Base-by-base conservation (phyloP, 306 rosid genomes). In the Canavalia gladiata region DNA sequence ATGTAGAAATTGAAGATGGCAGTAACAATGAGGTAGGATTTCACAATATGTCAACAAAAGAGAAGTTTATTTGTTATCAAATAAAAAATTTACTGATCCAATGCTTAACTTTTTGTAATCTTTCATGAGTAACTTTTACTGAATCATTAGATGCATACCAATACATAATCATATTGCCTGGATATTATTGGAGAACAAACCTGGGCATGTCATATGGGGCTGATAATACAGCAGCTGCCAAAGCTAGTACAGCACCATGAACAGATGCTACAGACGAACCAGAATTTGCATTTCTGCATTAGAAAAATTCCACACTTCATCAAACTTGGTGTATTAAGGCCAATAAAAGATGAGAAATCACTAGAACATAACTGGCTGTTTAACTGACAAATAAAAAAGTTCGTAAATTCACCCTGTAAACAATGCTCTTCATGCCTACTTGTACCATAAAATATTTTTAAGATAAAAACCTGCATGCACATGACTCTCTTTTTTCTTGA, bases 121-220 rank as follows among this genome's bases (percentile, higher is more conserved):
- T 76, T 51, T 46, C 35, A 49, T 2, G 6, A 63, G 42, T 76
- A 49, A 45, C 74, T 1, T 75, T 54, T 59, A 70, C 49, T 9
- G 18, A 47, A 58, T 55, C 66, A 30, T 43, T 55, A 46, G 64
- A 59, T 49, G 68, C 70, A 49, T 46, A 63, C 28, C 13, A 80
- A 60, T 64, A 65, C 51, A 70, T 25, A 58, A 80, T 62, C 70
- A 71, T 50, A 54, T 56, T 56, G 8, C 37, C 37, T 50, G 72
- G 68, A 87, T 80, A 72, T 81, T 75, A 68, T 68, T 25, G 41
- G 45, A 65, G 46, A 60, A 83, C 93, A 76, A 74, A 95, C 99
- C 97, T 85, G 67, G 99, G 99, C 90, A 95, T 90, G 87, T 95
- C 99, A 78, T 95, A 95, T 13, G 99, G 99, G 30, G 98, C 91